Conservation (phyloP, 106 monocot species). For the Dendrobium huoshanense region DNA sequence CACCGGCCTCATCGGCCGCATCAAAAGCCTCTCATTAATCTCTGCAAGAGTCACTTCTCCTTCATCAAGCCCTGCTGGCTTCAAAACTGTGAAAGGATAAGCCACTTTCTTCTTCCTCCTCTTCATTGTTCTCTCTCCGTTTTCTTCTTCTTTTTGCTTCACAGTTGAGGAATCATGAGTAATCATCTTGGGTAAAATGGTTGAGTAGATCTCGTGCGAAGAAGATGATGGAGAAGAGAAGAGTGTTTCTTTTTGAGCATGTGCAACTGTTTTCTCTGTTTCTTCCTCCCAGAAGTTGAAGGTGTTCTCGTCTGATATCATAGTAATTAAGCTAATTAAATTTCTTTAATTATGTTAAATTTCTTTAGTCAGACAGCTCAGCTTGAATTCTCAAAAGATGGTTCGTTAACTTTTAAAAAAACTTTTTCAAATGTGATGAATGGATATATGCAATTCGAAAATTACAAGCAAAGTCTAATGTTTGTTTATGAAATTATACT, state of each 20-base stretch:
- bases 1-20: slow-evolving; percentile 68
- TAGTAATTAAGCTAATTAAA: background rate
- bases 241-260: background rate
- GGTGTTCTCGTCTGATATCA: background rate
- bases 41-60: slow-evolving; percentile 68
- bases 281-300: background rate
- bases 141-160: background rate
- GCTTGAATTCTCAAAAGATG: no score
- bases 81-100: slow-evolving; percentile 75
- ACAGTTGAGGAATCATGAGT: background rate
- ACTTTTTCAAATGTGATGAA: no score
- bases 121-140: background rate
- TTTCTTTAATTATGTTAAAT: background rate
- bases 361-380: background rate
- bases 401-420: no score
- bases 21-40: slow-evolving; percentile 67
- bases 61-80: slow-evolving; percentile 54
- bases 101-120: slow-evolving; percentile 32
- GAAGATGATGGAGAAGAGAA: background rate
- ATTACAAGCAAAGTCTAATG: background rate
- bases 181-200: background rate
- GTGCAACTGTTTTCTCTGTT: background rate
- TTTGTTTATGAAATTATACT: no score
- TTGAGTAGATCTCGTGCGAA: background rate
- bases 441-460: background rate